A percentile compares a stretch with the other conserved stretches of the same genome.
Evolutionary conservation across 108 stramenopile genomes (phyloP).

Genomic region (Skeletonema menzelii): DNA sequence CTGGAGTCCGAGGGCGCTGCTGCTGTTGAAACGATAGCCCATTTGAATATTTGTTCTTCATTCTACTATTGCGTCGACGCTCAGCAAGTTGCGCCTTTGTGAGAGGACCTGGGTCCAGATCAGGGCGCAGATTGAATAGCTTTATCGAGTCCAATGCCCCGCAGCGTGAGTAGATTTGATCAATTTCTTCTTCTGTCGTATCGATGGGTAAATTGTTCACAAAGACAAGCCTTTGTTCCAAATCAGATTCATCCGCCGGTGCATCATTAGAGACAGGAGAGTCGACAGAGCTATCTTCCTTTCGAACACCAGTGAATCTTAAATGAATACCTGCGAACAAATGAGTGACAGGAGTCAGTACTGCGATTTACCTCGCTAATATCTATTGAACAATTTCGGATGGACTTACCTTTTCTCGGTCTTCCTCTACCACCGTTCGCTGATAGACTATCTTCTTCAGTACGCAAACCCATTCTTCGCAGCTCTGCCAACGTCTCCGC

Average conservation of each 20-base stretch:
- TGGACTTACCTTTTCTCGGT: slow-evolving; percentile 24
- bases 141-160: slow-evolving; percentile 61
- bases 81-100: slow-evolving; percentile 47
- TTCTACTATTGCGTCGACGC: slow-evolving; percentile 35
- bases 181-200: slow-evolving; percentile 54
- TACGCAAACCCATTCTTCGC: slow-evolving; percentile 17
- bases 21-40: slow-evolving; percentile 21
- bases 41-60: slow-evolving; percentile 11
- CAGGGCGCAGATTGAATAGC: slow-evolving; percentile 75
- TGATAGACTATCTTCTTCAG: slow-evolving; percentile 2
- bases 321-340: slow-evolving; percentile 24
- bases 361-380: not conserved
- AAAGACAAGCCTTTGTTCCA: slow-evolving; percentile 55
- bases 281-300: slow-evolving; percentile 2
- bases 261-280: not conserved
- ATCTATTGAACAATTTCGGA: not conserved
- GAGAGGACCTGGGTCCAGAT: slow-evolving; percentile 76
- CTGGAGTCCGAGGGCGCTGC: slow-evolving; percentile 67
- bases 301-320: slow-evolving; percentile 38
- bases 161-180: slow-evolving; percentile 68
- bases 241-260: slow-evolving; percentile 2
- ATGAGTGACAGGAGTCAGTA: not conserved
- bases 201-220: slow-evolving; percentile 87
- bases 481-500: slow-evolving; percentile 33
- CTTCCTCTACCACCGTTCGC: slow-evolving; percentile 12